A percentile compares a stretch with the other conserved stretches of the same genome.
Conservation (phyloP, 495 filamentous ascomycete genomes). For the Durotheca rogersii region DNA sequence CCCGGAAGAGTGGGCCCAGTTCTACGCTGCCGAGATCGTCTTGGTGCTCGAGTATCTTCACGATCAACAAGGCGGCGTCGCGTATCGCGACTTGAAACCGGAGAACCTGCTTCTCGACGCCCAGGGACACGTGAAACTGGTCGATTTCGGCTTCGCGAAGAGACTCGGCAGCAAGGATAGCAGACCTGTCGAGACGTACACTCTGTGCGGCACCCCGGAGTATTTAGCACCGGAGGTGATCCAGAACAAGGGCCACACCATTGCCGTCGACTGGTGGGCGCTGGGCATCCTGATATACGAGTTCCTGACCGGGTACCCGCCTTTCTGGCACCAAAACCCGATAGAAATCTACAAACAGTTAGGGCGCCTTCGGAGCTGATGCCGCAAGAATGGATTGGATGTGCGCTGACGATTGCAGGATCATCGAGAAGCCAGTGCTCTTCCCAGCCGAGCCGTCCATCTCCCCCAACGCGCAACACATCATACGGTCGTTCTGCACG, state of each 20-base stretch:
- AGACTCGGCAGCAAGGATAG: conserved; percentile 56
- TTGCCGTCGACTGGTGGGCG: conserved; percentile 99
- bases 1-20: conserved; percentile 78
- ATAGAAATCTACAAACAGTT: conserved; percentile 95
- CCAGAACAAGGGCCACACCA: conserved; percentile 89
- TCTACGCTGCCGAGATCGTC: conserved; percentile 95
- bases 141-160: conserved; percentile 99
- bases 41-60: conserved; percentile 92
- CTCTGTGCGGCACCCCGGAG: conserved; percentile 93
- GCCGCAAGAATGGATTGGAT: no score
- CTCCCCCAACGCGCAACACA: conserved; percentile 73
- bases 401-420: conserved; percentile 47
- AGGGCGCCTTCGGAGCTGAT: conserved; percentile 23
- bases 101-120: conserved; percentile 93
- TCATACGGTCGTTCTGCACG: conserved; percentile 83
- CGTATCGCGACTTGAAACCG: conserved; percentile 94
- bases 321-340: conserved; percentile 95
- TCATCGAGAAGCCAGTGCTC: conserved; percentile 70
- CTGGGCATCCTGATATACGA: conserved; percentile 95
- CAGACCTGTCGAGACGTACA: conserved; percentile 80
- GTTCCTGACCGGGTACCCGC: conserved; percentile 92
- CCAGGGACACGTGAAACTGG: conserved; percentile 90
- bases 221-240: conserved; percentile 97
- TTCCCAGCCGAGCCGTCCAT: conserved; percentile 66
- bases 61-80: conserved; percentile 76